These are phyloP conservation scores for Hordeum vulgare DNA, from an alignment of 176 grass and related monocot genomes.

Conservation along the genomic window MorexV3_pseudomolecules_assembly NC_058518.1:483021221-483021720, in stretches of 20 bases:
- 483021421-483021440: background rate
- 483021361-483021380: background rate
- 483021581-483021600: background rate
- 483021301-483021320: too few species aligned
- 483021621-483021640: background rate
- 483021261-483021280: background rate
- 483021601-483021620: background rate
- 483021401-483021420: background rate
- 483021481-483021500: constrained; percentile 18
- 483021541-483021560: background rate
- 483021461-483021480: background rate
- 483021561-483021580: background rate
- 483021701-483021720: background rate
- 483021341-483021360: background rate
- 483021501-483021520: constrained; percentile 7
- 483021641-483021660: background rate
- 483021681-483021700: background rate
- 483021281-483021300: too few species aligned
- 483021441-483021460: background rate
- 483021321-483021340: too few species aligned
- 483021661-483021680: background rate
- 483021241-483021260: background rate
- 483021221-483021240: background rate
- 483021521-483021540: background rate
- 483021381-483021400: background rate